Conservation (phyloP, 257 asterid genomes). For the Nicotiana sylvestris region DNA sequence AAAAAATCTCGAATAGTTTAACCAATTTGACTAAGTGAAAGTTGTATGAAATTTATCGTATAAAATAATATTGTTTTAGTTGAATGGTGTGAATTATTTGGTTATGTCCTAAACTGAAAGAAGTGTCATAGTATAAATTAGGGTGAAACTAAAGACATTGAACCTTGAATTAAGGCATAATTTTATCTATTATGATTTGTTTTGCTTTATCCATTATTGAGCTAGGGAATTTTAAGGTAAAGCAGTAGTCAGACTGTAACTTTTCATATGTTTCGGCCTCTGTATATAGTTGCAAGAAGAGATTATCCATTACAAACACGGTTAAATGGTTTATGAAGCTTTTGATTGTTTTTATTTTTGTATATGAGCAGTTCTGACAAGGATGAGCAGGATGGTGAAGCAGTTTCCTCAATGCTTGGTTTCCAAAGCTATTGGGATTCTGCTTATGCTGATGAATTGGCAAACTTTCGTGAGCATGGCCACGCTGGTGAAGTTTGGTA, state of each 20-base stretch:
- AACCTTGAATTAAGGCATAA: background rate
- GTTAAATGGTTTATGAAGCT: background rate
- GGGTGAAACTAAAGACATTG: background rate
- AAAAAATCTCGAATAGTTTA: too few species aligned
- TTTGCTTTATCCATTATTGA: background rate
- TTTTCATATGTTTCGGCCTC: background rate
- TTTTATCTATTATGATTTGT: background rate
- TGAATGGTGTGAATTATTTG: background rate
- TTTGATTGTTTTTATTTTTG: slow-evolving; percentile 6
- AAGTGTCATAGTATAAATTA: background rate
- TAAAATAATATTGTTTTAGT: background rate
- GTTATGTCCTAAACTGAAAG: background rate
- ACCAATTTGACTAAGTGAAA: background rate
- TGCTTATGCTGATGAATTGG: slow-evolving; percentile 81
- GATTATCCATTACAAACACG: background rate
- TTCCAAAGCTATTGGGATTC: slow-evolving; percentile 98
- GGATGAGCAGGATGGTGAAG: slow-evolving; percentile 83
- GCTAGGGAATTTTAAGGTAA: background rate
- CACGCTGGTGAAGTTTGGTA: slow-evolving; percentile 97
- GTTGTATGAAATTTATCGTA: background rate
- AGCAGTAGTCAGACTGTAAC: background rate
- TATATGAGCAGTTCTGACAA: slow-evolving; percentile 69
- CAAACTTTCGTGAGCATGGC: slow-evolving; percentile 87
- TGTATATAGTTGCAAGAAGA: background rate
- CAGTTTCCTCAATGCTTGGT: slow-evolving; percentile 79